phyloP scores from a whole-genome alignment of 257 asterid species.

The Echites panduratus region DNA sequence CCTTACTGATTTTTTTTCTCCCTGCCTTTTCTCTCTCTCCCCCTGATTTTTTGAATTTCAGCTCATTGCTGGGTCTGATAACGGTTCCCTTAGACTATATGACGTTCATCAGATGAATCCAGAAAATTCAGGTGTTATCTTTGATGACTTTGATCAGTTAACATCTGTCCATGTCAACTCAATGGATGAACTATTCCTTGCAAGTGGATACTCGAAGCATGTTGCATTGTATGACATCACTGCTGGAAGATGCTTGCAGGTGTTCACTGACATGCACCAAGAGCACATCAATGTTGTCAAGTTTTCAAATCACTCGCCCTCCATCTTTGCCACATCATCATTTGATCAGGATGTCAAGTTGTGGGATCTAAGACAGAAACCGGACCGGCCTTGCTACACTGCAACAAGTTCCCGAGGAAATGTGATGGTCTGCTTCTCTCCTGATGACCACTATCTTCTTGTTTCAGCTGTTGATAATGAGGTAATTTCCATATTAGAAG shows the following conservation, averaged over 20 bases:
- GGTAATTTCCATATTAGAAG: constrained; percentile 34
- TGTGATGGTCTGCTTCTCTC: constrained; percentile 96
- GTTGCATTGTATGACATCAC: constrained; percentile 76
- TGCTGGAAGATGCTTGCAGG: constrained; percentile 71
- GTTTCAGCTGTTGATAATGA: constrained; percentile 96
- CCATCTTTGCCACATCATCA: constrained; percentile 84
- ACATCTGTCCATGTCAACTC: constrained; percentile 94
- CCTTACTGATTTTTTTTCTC: constrained; percentile 7
- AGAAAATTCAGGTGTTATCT: constrained; percentile 42
- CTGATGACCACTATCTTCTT: constrained; percentile 87
- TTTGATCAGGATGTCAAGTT: constrained; percentile 83
- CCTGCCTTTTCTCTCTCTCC: constrained; percentile 10
- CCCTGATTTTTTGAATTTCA: constrained; percentile 32
- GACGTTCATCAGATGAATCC: constrained; percentile 47
- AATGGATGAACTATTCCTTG: constrained; percentile 83
- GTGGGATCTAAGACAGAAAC: constrained; percentile 89
- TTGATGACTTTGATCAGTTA: constrained; percentile 84
- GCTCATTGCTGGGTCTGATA: constrained; percentile 96
- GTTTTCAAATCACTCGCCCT: constrained; percentile 89
- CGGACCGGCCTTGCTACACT: constrained; percentile 74
- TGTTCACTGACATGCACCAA: constrained; percentile 72
- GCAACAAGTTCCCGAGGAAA: constrained; percentile 79
- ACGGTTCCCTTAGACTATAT: constrained; percentile 73
- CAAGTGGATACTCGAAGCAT: constrained; percentile 83
- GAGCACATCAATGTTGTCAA: constrained; percentile 88